Percentiles rank a stretch among this genome's conserved stretches.
Evolutionary conservation across 306 rosid genomes (phyloP).

Genomic region (Vigna nakashimae): DNA sequence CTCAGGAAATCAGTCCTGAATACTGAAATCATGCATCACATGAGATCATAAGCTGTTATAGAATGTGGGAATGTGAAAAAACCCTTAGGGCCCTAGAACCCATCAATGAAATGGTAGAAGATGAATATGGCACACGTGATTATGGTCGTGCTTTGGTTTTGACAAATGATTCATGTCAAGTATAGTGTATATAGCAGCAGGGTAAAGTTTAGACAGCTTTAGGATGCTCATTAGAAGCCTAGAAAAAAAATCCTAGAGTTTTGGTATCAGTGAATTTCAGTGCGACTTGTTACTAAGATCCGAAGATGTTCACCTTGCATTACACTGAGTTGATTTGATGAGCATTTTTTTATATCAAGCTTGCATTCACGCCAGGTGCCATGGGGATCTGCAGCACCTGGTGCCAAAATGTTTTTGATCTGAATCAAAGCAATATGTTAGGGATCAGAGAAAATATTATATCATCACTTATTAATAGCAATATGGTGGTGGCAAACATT

Average conservation of each 20-base stretch:
- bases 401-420: constrained; percentile 89
- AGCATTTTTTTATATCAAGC: constrained; percentile 72
- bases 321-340: constrained; percentile 59
- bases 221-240: not conserved
- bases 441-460: constrained; percentile 3
- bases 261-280: constrained; percentile 9
- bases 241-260: not conserved
- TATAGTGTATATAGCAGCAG: not conserved
- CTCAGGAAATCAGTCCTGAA: constrained; percentile 75
- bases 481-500: not conserved
- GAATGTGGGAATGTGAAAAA: not conserved
- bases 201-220: not conserved
- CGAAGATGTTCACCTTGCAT: constrained; percentile 67
- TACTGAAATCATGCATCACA: constrained; percentile 48
- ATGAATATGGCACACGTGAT: not conserved
- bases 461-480: not conserved
- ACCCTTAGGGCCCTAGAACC: not conserved
- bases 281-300: not conserved
- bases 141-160: not conserved
- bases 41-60: constrained; percentile 8
- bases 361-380: constrained; percentile 83
- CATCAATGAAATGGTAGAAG: not conserved
- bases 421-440: constrained; percentile 43
- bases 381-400: constrained; percentile 89
- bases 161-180: not conserved